These are phyloP conservation scores for Coemansia sp. DNA, from an alignment of 192 early-diverging fungal genomes.

Conservation along the genomic window DNA sequence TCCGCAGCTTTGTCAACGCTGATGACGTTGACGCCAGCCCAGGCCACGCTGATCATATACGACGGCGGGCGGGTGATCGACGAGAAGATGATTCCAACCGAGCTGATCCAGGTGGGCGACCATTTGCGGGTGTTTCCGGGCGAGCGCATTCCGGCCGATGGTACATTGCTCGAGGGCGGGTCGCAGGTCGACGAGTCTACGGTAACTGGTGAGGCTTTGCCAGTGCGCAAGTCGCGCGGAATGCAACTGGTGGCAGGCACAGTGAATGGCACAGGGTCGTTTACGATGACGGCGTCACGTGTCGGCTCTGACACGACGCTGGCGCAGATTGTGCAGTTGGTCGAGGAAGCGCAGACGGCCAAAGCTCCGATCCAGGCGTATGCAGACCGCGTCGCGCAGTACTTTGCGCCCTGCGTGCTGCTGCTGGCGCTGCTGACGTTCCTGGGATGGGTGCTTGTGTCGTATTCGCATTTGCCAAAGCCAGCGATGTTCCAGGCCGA, in stretches of 20 bases:
- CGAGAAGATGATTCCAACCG: conserved; percentile 78
- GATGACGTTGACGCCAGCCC: conserved; percentile 80
- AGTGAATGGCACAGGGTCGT: conserved; percentile 85
- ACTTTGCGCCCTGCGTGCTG: conserved; percentile 90
- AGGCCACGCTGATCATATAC: conserved; percentile 60
- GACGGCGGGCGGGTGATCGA: conserved; percentile 24
- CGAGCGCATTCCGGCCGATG: conserved; percentile 92
- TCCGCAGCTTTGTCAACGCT: conserved; percentile 85
- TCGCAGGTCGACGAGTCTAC: conserved; percentile 93
- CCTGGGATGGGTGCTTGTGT: conserved; percentile 70
- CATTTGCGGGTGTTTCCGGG: conserved; percentile 85
- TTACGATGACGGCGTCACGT: conserved; percentile 79
- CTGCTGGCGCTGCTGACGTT: conserved; percentile 71
- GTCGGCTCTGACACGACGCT: conserved; percentile 91
- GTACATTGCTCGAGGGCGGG: conserved; percentile 67
- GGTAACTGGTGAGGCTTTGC: conserved; percentile 88
- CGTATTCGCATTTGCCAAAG: conserved; percentile 48
- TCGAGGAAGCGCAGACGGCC: conserved; percentile 88
- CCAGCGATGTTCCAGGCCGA: conserved; percentile 52
- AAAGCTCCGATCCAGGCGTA: conserved; percentile 95
- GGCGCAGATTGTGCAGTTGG: conserved; percentile 87
- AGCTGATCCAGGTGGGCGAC: conserved; percentile 85
- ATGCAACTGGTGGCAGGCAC: conserved; percentile 87
- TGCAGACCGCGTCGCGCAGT: conserved; percentile 83
- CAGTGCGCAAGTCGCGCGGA: conserved; percentile 68